Conservation (phyloP, 1,139 yeast genomes). For the Kluyveromyces sp. region DNA sequence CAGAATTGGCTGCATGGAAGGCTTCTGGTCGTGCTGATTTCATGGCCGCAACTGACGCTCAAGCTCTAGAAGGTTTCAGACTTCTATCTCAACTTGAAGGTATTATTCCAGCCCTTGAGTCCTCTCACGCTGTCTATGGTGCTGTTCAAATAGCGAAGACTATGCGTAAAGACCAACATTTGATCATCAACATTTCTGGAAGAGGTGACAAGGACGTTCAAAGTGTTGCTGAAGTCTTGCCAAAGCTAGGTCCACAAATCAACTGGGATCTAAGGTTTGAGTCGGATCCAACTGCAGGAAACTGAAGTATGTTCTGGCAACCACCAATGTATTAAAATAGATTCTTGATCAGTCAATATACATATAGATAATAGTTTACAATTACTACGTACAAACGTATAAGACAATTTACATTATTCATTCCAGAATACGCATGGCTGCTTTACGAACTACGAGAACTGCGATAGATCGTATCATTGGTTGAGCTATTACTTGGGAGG, state of each 20-base stretch:
- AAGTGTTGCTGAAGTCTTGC: conserved; percentile 91
- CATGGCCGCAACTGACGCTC: conserved; percentile 86
- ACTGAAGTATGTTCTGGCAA: background rate
- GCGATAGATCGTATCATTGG: too few relatives aligned
- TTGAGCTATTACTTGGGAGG: too few relatives aligned
- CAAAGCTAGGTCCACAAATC: conserved; percentile 79
- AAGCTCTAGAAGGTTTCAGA: conserved; percentile 86
- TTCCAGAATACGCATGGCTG: too few relatives aligned
- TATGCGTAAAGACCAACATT: conserved; percentile 67
- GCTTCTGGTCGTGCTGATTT: conserved; percentile 87
- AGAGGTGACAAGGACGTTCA: conserved; percentile 99
- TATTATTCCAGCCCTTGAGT: conserved; percentile 95
- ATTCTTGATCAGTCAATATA: too few relatives aligned
- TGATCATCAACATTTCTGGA: conserved; percentile 87
- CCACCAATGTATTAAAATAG: too few relatives aligned
- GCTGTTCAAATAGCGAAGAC: conserved; percentile 85
- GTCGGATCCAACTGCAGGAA: conserved; percentile 25
- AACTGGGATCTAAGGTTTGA: conserved; percentile 96
- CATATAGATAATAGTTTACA: too few relatives aligned
- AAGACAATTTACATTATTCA: too few relatives aligned
- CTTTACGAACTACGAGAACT: too few relatives aligned
- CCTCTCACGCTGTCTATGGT: conserved; percentile 92
- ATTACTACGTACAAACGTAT: too few relatives aligned
- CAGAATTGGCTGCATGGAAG: conserved; percentile 95
- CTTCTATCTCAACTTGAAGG: conserved; percentile 90